phyloP scores from a whole-genome alignment of 352 stramenopile genomes.

The Globisporangium okanoganense region DNA sequence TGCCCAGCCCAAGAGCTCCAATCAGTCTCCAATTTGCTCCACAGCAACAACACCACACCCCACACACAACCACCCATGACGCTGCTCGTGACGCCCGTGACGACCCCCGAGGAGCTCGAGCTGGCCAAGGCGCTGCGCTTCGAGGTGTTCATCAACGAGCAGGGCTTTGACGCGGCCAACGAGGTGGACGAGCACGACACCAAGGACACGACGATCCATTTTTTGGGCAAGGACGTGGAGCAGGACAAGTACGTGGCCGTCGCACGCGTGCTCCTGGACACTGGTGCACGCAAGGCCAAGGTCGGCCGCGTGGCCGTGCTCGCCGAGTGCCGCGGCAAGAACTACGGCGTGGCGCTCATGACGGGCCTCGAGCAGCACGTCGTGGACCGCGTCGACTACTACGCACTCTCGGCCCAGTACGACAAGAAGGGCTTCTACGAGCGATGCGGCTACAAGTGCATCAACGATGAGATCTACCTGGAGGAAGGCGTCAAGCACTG shows the following conservation, averaged over 20 bases:
- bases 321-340: slow-evolving; percentile 49
- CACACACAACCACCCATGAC: slow-evolving; percentile 20
- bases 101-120: slow-evolving; percentile 31
- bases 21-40: not conserved
- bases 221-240: slow-evolving; percentile 51
- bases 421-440: slow-evolving; percentile 63
- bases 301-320: slow-evolving; percentile 59
- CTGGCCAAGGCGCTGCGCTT: slow-evolving; percentile 39
- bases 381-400: slow-evolving; percentile 24
- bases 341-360: slow-evolving; percentile 43
- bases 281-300: slow-evolving; percentile 30
- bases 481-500: slow-evolving; percentile 56
- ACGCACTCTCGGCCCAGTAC: slow-evolving; percentile 45
- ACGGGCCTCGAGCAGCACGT: slow-evolving; percentile 28
- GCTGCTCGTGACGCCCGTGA: slow-evolving; percentile 35
- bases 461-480: slow-evolving; percentile 48
- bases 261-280: slow-evolving; percentile 37
- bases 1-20: not conserved
- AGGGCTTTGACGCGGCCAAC: slow-evolving; percentile 31
- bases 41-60: not conserved
- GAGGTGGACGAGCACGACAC: slow-evolving; percentile 48
- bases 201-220: slow-evolving; percentile 40
- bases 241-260: slow-evolving; percentile 49
- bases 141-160: slow-evolving; percentile 53
- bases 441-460: slow-evolving; percentile 55